A percentile compares a stretch with the other conserved stretches of the same genome.
phyloP scores from a whole-genome alignment of 2,329 filamentous ascomycete species.

The Gnomoniopsis sp. region DNA sequence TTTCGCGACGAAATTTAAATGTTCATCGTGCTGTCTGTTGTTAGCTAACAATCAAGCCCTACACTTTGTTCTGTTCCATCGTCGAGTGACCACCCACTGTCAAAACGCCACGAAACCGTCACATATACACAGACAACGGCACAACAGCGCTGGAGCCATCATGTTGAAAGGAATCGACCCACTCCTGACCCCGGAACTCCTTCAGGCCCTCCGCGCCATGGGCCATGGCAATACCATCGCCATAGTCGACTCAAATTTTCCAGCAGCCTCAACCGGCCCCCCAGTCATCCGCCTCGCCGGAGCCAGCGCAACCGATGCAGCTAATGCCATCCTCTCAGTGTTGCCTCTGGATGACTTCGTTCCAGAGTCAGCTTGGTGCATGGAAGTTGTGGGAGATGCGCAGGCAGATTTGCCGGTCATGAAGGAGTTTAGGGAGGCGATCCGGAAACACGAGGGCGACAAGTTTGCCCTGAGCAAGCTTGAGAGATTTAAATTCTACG shows the following conservation, averaged over 20 bases:
- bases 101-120: neutral
- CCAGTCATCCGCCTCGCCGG: constrained; percentile 9
- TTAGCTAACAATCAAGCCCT: neutral
- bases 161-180: constrained; percentile 8
- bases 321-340: constrained; percentile 9
- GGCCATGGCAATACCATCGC: constrained; percentile 6
- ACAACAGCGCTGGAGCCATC: neutral
- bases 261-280: neutral
- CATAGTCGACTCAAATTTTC: constrained; percentile 8
- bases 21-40: too few relatives aligned
- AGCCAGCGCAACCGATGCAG: constrained; percentile 3
- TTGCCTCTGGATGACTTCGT: constrained; percentile 10
- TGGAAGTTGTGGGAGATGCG: constrained; percentile 6
- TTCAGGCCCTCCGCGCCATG: constrained; percentile 3
- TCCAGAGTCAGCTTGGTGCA: constrained; percentile 5
- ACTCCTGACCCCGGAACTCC: constrained; percentile 5
- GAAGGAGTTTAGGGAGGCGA: constrained; percentile 1
- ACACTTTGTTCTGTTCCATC: neutral
- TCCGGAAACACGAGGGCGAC: constrained; percentile 3
- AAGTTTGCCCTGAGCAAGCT: constrained; percentile 1
- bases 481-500: constrained; percentile 6
- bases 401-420: constrained; percentile 3
- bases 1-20: neutral
- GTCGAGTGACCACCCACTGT: neutral
- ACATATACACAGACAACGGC: neutral